phyloP scores from a whole-genome alignment of 2,329 filamentous ascomycete genomes.

The Fusarium heterosporum region DNA sequence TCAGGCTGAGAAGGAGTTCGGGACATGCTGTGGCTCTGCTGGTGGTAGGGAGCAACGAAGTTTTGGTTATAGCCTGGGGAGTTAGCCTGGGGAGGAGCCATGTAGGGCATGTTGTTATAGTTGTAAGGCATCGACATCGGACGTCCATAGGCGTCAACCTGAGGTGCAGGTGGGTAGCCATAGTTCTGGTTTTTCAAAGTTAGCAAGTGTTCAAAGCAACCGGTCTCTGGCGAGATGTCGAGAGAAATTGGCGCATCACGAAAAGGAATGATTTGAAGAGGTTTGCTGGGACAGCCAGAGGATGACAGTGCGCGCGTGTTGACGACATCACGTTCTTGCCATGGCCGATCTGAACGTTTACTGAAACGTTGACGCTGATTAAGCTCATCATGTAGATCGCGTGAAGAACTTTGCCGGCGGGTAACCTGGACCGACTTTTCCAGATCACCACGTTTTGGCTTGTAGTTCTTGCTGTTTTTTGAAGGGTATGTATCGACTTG shows the following conservation, averaged over 20 bases:
- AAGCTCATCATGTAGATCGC: slow-evolving; percentile 52
- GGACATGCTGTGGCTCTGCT: slow-evolving; percentile 79
- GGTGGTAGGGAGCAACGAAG: slow-evolving; percentile 57
- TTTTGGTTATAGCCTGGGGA: slow-evolving; percentile 64
- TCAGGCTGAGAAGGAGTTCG: slow-evolving; percentile 85
- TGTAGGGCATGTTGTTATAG: slow-evolving; percentile 63
- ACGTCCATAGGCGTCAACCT: slow-evolving; percentile 55
- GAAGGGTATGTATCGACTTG: slow-evolving; percentile 51
- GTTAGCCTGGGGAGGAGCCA: slow-evolving; percentile 58
- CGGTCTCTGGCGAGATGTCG: slow-evolving; percentile 76
- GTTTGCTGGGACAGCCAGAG: slow-evolving; percentile 30
- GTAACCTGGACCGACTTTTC: slow-evolving; percentile 59
- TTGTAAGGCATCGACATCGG: slow-evolving; percentile 56
- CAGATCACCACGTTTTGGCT: slow-evolving; percentile 57
- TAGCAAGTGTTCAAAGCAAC: slow-evolving; percentile 79
- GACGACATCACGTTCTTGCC: slow-evolving; percentile 45
- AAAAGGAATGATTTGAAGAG: slow-evolving; percentile 20
- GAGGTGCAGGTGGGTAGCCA: slow-evolving; percentile 61
- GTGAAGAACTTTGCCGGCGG: slow-evolving; percentile 54
- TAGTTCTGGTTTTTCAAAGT: slow-evolving; percentile 76
- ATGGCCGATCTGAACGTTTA: slow-evolving; percentile 59
- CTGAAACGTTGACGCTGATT: slow-evolving; percentile 57
- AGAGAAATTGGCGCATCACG: slow-evolving; percentile 49
- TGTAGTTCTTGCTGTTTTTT: slow-evolving; percentile 60
- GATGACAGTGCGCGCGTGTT: slow-evolving; percentile 41